Evolutionary conservation across 1,139 yeast genomes (phyloP).

Genomic region (Magnusiomyces tetraspermus): DNA sequence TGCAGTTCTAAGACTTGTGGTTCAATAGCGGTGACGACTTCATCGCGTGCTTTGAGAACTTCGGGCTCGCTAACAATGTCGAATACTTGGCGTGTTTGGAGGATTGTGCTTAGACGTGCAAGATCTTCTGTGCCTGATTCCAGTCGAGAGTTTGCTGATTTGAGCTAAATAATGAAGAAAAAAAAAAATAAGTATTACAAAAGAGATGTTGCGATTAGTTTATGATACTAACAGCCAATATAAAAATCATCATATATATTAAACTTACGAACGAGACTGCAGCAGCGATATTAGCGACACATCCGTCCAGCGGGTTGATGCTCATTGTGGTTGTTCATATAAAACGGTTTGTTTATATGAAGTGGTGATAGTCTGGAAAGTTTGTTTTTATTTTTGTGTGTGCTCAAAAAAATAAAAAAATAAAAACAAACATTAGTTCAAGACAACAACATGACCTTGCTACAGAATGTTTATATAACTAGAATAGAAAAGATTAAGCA

Average conservation of each 20-base stretch:
- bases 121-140: slow-evolving; percentile 16
- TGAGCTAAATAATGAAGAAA: neutral
- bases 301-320: slow-evolving; percentile 3
- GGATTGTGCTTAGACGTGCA: slow-evolving; percentile 2
- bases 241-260: too few relatives aligned
- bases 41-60: slow-evolving; percentile 21
- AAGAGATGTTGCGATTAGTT: slow-evolving; percentile 17
- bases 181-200: slow-evolving; percentile 23
- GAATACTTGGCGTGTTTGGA: slow-evolving; percentile 19
- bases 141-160: slow-evolving; percentile 17
- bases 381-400: neutral
- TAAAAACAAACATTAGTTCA: too few relatives aligned
- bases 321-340: neutral
- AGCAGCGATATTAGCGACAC: slow-evolving; percentile 10
- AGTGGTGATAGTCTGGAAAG: neutral
- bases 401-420: too few relatives aligned
- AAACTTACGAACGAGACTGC: slow-evolving; percentile 7
- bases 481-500: too few relatives aligned
- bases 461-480: too few relatives aligned
- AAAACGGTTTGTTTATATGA: neutral
- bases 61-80: slow-evolving; percentile 28
- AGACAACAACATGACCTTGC: too few relatives aligned
- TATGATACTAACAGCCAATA: slow-evolving; percentile 13
- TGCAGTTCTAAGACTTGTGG: slow-evolving; percentile 25
- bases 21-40: slow-evolving; percentile 24